phyloP scores from a whole-genome alignment of 2,329 filamentous ascomycete species.

The Macrophomina phaseolina region DNA sequence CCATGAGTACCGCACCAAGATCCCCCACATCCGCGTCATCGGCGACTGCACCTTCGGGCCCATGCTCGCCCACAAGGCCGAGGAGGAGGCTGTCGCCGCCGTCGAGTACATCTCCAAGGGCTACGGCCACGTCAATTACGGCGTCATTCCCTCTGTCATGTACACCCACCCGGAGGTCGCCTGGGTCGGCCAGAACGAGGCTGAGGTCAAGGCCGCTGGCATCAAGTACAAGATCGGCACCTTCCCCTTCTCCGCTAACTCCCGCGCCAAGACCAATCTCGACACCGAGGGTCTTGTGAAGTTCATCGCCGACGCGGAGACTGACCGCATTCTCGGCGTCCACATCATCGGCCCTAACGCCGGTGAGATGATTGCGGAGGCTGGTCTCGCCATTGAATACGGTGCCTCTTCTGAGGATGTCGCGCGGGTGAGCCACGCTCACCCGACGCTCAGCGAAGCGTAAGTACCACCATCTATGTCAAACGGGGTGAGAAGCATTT shows the following conservation, averaged over 20 bases:
- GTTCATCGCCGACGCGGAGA: constrained; percentile 95
- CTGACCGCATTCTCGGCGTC: constrained; percentile 90
- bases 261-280: constrained; percentile 96
- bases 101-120: constrained; percentile 98
- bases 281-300: constrained; percentile 97
- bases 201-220: constrained; percentile 87
- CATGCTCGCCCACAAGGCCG: constrained; percentile 99
- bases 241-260: constrained; percentile 99
- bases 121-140: constrained; percentile 98
- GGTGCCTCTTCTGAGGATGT: constrained; percentile 82
- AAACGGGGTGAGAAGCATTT: too few species aligned
- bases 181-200: constrained; percentile 98
- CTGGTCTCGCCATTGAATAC: constrained; percentile 92
- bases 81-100: constrained; percentile 94
- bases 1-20: constrained; percentile 97
- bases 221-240: constrained; percentile 91
- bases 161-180: constrained; percentile 99
- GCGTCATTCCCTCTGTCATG: constrained; percentile 97
- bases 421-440: constrained; percentile 87
- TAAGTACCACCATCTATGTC: background rate
- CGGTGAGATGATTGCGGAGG: constrained; percentile 99
- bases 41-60: constrained; percentile 96
- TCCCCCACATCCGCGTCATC: constrained; percentile 94
- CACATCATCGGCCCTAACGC: constrained; percentile 97
- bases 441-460: constrained; percentile 93